Evolutionary conservation across 192 early-diverging fungal genomes (phyloP), one percentile per base, ranked within the genome.

Genomic region (Entomortierella parvispora): DNA sequence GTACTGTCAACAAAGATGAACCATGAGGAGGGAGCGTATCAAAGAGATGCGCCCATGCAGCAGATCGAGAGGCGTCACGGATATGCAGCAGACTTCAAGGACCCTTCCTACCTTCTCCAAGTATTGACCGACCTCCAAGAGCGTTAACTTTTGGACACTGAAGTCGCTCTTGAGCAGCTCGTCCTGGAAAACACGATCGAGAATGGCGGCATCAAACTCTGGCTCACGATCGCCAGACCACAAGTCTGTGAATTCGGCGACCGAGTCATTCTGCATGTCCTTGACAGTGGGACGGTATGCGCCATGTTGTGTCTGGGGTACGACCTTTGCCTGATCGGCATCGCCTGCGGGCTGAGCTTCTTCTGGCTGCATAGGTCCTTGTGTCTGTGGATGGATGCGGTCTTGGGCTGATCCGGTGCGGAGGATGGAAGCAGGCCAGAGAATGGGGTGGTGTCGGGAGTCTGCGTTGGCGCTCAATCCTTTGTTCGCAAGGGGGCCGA

Each of bases 71-170:
- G 7, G 8, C 17, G 9, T 15, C 18, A 2, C 23, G 17, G 26
- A 44, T 32, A 49, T 33, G 40, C 26, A 40, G 15, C 45, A n/a
- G n/a, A n/a, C n/a, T n/a, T n/a, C n/a, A n/a, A n/a, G n/a, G n/a
- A 33, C 14, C 17, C 7, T 20, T 25, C 56, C 33, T 82, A 87
- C 87, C 82, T 88, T 90, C 82, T 91, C 94, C 29, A 95, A 70
- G 68, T 94, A 95, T 28, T 93, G 92, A 43, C 82, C 89, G 51
- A 88, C 86, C 58, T 95, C 94, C 29, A 95, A 74, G 18, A 95
- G 78, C 59, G 89, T 86, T 15, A 93, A 28, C 46, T 91, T 91
- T 23, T 82, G 78, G 15, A 85, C 46, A n/a, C 84, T 81, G 55
- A 86, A 91, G 15, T 76, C 58, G 26, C 68, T 74, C 33, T 63